phyloP scores from a whole-genome alignment of 1,284 basidiomycete genomes.

The Melampsora larici-populina region DNA sequence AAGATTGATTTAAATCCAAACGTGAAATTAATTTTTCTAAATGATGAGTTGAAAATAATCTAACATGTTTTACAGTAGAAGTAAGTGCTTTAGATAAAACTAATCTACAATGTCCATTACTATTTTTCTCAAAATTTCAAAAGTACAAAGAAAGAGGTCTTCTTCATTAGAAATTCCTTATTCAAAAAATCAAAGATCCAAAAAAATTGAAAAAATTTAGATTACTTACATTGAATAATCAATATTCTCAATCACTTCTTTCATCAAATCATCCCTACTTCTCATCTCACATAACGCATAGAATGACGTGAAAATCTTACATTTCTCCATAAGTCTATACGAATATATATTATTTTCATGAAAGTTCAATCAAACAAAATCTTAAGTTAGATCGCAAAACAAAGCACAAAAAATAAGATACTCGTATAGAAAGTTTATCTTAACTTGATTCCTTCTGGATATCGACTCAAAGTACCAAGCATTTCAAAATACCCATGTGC shows the following conservation, averaged over 20 bases:
- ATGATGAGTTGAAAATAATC: conserved; percentile 81
- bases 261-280: conserved; percentile 85
- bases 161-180: no score
- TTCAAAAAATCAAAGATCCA: no score
- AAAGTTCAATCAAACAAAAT: background rate
- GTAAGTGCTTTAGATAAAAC: conserved; percentile 89
- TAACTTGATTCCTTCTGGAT: conserved; percentile 81
- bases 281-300: conserved; percentile 88
- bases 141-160: no score
- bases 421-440: conserved; percentile 48
- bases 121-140: no score
- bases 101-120: conserved; percentile 86
- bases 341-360: no score
- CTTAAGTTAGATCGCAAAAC: background rate
- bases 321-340: conserved; percentile 76
- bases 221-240: conserved; percentile 76
- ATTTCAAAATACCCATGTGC: conserved; percentile 94
- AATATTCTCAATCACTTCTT: conserved; percentile 82
- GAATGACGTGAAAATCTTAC: conserved; percentile 88
- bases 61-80: conserved; percentile 71
- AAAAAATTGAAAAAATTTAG: background rate
- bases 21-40: conserved; percentile 66
- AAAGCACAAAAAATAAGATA: background rate
- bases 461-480: conserved; percentile 82
- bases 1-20: conserved; percentile 57